Conservation (phyloP, 805 yeast species). For the Debaryomyces prosopidis region DNA sequence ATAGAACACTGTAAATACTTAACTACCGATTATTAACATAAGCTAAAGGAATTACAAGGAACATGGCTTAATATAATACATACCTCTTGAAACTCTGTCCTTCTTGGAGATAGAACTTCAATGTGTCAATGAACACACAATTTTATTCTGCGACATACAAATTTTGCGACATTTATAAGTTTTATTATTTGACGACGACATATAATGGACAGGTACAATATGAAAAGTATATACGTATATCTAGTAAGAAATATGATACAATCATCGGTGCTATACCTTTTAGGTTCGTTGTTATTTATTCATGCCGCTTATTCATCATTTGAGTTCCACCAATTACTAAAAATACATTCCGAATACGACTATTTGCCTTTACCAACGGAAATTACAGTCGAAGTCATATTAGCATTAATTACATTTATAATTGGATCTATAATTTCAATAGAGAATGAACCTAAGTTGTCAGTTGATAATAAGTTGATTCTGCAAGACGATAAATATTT, state of each 20-base stretch:
- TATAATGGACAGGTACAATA: too few species aligned
- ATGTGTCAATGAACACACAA: too few species aligned
- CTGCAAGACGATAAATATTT: conserved; percentile 33
- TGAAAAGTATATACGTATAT: too few species aligned
- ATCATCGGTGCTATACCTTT: conserved; percentile 7
- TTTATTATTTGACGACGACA: too few species aligned
- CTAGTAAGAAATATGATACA: conserved; percentile 5
- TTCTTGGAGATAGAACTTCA: too few species aligned
- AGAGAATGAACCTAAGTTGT: conserved; percentile 18
- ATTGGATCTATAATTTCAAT: conserved; percentile 38
- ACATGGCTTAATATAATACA: too few species aligned
- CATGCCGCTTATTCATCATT: conserved; percentile 58
- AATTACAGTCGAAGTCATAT: conserved; percentile 49
- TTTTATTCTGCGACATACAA: too few species aligned
- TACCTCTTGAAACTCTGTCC: too few species aligned
- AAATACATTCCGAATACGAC: conserved; percentile 8
- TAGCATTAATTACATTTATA: conserved; percentile 47
- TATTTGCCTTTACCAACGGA: conserved; percentile 40
- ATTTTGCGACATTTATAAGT: too few species aligned
- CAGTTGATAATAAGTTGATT: conserved; percentile 27
- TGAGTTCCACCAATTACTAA: conserved; percentile 46
- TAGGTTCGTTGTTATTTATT: conserved; percentile 25
- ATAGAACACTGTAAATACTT: too few species aligned
- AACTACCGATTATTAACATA: too few species aligned
- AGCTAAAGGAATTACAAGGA: too few species aligned